Base-by-base conservation (phyloP, 257 asterid genomes). In the Solanum arcanum region DNA sequence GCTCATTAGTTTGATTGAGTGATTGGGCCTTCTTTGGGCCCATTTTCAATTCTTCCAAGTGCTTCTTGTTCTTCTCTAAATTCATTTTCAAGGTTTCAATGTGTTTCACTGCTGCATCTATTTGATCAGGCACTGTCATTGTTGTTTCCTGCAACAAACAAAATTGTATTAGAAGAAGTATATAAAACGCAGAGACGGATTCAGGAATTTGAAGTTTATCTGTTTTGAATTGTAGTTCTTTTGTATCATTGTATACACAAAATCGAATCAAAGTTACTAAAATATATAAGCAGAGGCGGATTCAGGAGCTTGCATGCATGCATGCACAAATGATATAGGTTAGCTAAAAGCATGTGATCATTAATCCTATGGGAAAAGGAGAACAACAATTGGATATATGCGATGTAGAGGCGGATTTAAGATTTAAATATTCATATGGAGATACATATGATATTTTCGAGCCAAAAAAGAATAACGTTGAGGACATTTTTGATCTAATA, bases 71-170 rank as follows among this genome's bases (percentile, higher is more conserved):
- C 27, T 87, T 73, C 87, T 94, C 92, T 56, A 94, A 7, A 84
- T 85, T 92, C 62, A 2, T 76, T 44, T 83, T 85, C 88, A 86
- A 60, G 70, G 35, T 84, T 64, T 89, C 87, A 31, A 94, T 90
- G 89, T 94, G 78, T 5, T 88, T 86, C 44, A 86, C 89, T 7
- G 90, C 92, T 89, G 90, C 94, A 27, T 89, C 91, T 84, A 94
- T 84, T 87, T 92, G 94, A 64, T 94, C 94, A 1, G 93, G 93
- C 42, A 94, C 69, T 47, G 93, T 25, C 88, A 87, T 75, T 89
- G 23, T 85, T 88, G 37, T 85, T 88, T 87, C 90, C 91, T 90
- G 90, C 90, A 85, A 68, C 41, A 78, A 1, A 5, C 84, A 46
- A 46, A 44, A 35, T 37, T 27, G 41, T 18, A 15, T 44, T 78